Evolutionary conservation across 257 asterid genomes (phyloP).

Genomic region (Solanum pennellii): DNA sequence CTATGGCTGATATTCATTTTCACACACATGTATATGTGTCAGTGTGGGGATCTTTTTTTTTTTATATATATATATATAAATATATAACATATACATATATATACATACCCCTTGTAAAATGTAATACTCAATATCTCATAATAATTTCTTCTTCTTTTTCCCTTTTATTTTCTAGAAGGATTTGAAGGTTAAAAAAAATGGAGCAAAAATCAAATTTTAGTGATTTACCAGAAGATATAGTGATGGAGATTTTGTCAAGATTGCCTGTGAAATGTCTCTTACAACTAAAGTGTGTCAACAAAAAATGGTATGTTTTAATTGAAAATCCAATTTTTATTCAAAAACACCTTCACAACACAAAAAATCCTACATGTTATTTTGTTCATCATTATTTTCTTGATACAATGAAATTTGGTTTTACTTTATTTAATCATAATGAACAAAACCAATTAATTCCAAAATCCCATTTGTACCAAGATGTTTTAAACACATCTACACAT

Average conservation of each 20-base stretch:
- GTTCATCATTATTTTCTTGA: slow-evolving; percentile 15
- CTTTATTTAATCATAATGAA: slow-evolving; percentile 3
- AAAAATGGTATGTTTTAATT: slow-evolving; percentile 29
- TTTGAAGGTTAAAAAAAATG: neutral
- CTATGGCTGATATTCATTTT: neutral
- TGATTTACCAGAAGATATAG: slow-evolving; percentile 17
- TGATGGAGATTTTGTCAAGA: slow-evolving; percentile 23
- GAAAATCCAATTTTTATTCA: slow-evolving; percentile 14
- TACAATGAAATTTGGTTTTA: slow-evolving; percentile 10
- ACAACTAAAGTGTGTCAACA: slow-evolving; percentile 26
- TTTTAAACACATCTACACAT: slow-evolving; percentile 1
- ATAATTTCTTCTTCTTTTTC: neutral
- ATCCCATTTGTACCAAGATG: slow-evolving; percentile 4
- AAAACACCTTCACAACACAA: slow-evolving; percentile 10
- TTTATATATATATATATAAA: neutral
- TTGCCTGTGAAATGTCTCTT: slow-evolving; percentile 20
- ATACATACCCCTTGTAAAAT: neutral
- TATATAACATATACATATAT: neutral
- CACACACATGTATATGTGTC: neutral
- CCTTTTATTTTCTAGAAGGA: neutral
- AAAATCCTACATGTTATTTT: slow-evolving; percentile 9
- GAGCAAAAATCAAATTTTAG: neutral
- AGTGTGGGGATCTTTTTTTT: neutral
- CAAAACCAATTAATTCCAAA: neutral
- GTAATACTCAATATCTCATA: neutral